Percentiles rank a stretch among this genome's conserved stretches.
phyloP scores from a whole-genome alignment of 129 eudicot genomes.

The Lactuca sativa region DNA sequence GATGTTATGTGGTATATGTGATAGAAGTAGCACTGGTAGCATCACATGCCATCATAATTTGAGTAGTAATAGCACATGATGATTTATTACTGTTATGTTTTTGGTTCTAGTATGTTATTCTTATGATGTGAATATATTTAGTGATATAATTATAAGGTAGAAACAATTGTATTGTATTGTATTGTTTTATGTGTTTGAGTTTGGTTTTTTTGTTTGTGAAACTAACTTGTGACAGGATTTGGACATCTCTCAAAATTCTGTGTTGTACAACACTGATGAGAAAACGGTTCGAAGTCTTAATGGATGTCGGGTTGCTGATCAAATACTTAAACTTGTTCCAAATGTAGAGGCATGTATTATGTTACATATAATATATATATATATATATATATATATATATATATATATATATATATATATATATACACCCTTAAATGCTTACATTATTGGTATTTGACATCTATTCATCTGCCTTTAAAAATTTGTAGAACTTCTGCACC shows the following conservation, averaged over 20 bases:
- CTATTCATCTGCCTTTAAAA: constrained; percentile 14
- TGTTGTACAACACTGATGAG: constrained; percentile 31
- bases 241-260: constrained; percentile 37
- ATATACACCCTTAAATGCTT: not conserved
- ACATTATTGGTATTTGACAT: constrained; percentile 25
- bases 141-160: constrained; percentile 20
- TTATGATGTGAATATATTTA: constrained; percentile 7
- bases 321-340: constrained; percentile 43
- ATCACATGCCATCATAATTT: too few relatives aligned
- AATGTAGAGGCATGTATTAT: constrained; percentile 42
- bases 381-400: not conserved
- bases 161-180: not conserved
- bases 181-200: constrained; percentile 15
- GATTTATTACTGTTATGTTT: not conserved
- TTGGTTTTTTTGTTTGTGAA: constrained; percentile 25
- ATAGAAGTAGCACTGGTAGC: not conserved
- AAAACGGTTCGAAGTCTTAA: constrained; percentile 39
- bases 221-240: constrained; percentile 40
- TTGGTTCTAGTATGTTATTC: too few relatives aligned
- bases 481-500: constrained; percentile 41
- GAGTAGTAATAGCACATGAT: not conserved
- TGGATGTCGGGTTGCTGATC: constrained; percentile 45
- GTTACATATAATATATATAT: not conserved
- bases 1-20: not conserved
- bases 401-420: not conserved